Evolutionary conservation across 148 eudicot species (phyloP).

Genomic region (Vaccinium macrocarpon): DNA sequence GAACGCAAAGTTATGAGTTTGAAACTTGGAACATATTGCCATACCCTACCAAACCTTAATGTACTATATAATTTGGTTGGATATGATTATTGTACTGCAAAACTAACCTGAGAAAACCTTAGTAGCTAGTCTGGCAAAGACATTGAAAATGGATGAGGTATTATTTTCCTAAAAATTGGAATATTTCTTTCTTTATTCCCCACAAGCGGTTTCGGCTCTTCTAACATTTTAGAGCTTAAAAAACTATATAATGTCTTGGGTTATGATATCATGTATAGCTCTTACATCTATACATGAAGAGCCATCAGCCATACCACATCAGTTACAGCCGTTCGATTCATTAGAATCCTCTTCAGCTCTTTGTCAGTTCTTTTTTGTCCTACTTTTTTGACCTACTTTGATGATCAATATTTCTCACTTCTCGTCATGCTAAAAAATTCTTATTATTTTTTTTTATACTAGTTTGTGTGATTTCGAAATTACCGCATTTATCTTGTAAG

Average conservation of each 20-base stretch:
- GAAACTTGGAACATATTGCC: not conserved
- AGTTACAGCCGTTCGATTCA: not conserved
- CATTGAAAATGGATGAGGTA: slow-evolving; percentile 24
- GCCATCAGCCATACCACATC: not conserved
- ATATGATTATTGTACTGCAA: not conserved
- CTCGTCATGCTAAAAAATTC: not conserved
- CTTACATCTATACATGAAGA: not conserved
- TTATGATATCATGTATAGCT: not conserved
- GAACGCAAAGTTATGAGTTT: not conserved
- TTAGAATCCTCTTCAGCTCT: not conserved
- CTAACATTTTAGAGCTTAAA: not conserved
- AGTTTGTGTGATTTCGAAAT: not conserved
- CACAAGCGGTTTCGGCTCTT: slow-evolving; percentile 16
- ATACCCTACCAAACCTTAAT: not conserved
- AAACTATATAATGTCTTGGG: not conserved
- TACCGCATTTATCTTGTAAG: not conserved
- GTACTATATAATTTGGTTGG: not conserved
- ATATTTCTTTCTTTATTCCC: slow-evolving; percentile 18
- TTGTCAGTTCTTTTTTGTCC: not conserved
- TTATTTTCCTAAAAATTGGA: not conserved
- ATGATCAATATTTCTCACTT: no score
- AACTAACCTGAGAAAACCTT: not conserved
- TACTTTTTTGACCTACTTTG: not conserved
- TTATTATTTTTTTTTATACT: no score
- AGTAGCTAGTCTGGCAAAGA: slow-evolving; percentile 11